These are phyloP conservation scores for Macrotyloma uniflorum DNA, from an alignment of 306 rosid species.

Conservation along the genomic window DNA sequence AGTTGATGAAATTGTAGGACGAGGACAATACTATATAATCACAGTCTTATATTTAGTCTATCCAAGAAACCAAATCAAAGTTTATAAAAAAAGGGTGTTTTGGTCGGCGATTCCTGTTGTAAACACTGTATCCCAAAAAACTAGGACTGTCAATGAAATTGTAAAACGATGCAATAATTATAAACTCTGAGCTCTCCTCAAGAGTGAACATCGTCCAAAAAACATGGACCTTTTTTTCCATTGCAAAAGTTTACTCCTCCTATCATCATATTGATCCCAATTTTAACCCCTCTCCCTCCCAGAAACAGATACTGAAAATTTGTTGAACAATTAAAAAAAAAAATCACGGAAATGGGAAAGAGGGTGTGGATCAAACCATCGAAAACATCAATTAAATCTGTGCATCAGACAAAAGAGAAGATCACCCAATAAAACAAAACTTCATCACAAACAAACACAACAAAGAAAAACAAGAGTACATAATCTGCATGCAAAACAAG, in stretches of 20 bases:
- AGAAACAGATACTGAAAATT: background rate
- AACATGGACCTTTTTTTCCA: background rate
- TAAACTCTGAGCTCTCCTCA: background rate
- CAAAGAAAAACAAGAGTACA: background rate
- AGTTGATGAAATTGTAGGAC: background rate
- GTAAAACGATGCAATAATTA: background rate
- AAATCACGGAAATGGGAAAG: background rate
- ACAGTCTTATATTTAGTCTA: background rate
- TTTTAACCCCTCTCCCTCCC: background rate
- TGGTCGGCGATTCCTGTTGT: background rate
- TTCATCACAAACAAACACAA: background rate
- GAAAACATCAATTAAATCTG: slow-evolving; percentile 10
- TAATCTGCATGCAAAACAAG: background rate
- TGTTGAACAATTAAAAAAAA: background rate
- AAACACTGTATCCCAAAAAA: background rate
- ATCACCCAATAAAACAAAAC: background rate
- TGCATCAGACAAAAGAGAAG: background rate
- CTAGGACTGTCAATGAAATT: background rate
- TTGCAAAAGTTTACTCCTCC: background rate
- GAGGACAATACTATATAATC: background rate
- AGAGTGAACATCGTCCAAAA: background rate
- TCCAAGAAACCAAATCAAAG: background rate
- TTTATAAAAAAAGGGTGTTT: background rate
- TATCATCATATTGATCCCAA: background rate
- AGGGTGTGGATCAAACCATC: background rate